Percentiles rank a stretch among this genome's conserved stretches.
Conservation (phyloP, 371 early-diverging fungal species). For the Lichtheimia hyalospora region DNA sequence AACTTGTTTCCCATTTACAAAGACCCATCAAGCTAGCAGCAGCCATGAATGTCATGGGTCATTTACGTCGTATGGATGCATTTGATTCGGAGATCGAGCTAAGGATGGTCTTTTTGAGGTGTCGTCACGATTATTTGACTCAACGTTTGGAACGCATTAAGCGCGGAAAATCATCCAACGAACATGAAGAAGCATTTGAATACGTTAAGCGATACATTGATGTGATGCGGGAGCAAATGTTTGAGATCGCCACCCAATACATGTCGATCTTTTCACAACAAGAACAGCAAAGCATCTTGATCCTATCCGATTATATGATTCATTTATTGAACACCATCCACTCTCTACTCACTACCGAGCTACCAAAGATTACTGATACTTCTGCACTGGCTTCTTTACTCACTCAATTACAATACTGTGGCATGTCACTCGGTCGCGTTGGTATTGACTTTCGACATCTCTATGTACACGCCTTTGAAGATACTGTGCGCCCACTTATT, state of each 20-base stretch:
- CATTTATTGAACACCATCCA: slow-evolving; percentile 41
- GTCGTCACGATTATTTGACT: slow-evolving; percentile 65
- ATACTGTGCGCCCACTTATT: slow-evolving; percentile 60
- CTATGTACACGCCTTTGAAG: slow-evolving; percentile 63
- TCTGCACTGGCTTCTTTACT: slow-evolving; percentile 64
- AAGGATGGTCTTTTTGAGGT: slow-evolving; percentile 72
- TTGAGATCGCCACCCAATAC: slow-evolving; percentile 83
- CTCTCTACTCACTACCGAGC: slow-evolving; percentile 31
- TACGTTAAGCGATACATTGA: slow-evolving; percentile 75
- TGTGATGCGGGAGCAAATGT: slow-evolving; percentile 74
- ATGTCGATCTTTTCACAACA: slow-evolving; percentile 76
- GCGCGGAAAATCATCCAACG: slow-evolving; percentile 20
- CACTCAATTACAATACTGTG: slow-evolving; percentile 83
- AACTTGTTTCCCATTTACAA: slow-evolving; percentile 66
- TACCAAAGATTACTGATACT: slow-evolving; percentile 61
- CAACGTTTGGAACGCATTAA: slow-evolving; percentile 47
- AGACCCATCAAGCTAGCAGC: slow-evolving; percentile 79
- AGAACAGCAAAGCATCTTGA: slow-evolving; percentile 27
- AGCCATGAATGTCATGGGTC: slow-evolving; percentile 78
- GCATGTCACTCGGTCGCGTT: slow-evolving; percentile 77
- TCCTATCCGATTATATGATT: slow-evolving; percentile 58
- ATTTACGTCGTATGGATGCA: slow-evolving; percentile 74
- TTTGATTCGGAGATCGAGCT: slow-evolving; percentile 72
- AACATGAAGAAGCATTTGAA: slow-evolving; percentile 58
- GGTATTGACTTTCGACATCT: slow-evolving; percentile 78